Evolutionary conservation across 2,329 filamentous ascomycete genomes (phyloP).

Genomic region (Neofusicoccum cordaticola): DNA sequence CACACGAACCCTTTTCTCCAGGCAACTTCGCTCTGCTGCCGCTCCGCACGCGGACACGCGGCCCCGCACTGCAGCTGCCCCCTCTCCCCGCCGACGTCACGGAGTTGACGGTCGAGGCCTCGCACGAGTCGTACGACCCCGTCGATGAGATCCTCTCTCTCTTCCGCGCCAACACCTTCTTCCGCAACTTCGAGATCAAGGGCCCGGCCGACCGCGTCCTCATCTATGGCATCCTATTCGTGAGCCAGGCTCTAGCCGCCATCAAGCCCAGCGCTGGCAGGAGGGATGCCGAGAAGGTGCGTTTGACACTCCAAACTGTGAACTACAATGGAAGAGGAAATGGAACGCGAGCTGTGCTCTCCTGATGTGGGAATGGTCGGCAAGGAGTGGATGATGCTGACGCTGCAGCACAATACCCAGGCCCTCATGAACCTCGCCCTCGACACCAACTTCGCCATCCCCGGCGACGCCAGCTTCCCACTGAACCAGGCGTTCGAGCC

Average conservation of each 20-base stretch:
- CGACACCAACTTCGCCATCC: conserved; percentile 89
- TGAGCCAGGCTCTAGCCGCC: conserved; percentile 85
- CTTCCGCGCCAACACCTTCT: conserved; percentile 97
- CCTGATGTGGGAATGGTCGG: neutral
- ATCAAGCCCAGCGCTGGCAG: conserved; percentile 71
- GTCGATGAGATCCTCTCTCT: conserved; percentile 89
- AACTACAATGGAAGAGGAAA: too few relatives aligned
- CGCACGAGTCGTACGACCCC: conserved; percentile 91
- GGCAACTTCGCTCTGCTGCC: conserved; percentile 95
- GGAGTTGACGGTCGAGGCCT: conserved; percentile 65
- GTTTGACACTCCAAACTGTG: neutral
- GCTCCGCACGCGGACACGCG: conserved; percentile 89
- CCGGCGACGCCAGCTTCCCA: conserved; percentile 88
- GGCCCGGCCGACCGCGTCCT: conserved; percentile 90
- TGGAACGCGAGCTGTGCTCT: too few relatives aligned
- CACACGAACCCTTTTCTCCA: conserved; percentile 24
- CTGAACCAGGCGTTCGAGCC: conserved; percentile 96
- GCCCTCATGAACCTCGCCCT: conserved; percentile 87
- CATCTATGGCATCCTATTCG: conserved; percentile 94
- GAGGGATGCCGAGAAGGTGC: conserved; percentile 64
- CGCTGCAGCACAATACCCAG: conserved; percentile 38
- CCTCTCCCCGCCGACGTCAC: conserved; percentile 53
- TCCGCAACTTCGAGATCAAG: conserved; percentile 99
- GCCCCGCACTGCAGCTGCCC: conserved; percentile 85
- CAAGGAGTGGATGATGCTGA: neutral